Evolutionary conservation across 345 rosid species (phyloP).

Genomic region (Rubroshorea leprosula): DNA sequence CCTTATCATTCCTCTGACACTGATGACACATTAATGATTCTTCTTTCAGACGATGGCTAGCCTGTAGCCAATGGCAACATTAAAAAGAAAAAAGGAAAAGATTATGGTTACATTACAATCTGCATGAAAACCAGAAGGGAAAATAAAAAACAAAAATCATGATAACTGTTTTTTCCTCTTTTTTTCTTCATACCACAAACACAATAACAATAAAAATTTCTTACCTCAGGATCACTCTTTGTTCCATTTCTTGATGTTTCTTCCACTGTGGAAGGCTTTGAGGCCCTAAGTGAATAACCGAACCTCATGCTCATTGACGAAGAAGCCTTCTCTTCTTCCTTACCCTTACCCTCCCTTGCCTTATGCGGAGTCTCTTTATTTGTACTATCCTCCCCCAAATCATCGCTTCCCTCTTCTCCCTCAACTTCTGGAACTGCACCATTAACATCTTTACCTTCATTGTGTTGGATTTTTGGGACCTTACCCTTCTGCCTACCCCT

Average conservation of each 20-base stretch:
- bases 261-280: neutral
- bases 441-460: neutral
- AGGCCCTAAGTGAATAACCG: neutral
- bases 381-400: neutral
- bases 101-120: neutral
- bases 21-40: slow-evolving; percentile 52
- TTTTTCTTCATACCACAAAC: neutral
- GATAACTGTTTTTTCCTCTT: neutral
- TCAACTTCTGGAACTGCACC: neutral
- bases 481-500: slow-evolving; percentile 2
- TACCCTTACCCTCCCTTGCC: neutral
- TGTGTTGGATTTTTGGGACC: neutral
- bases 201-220: neutral
- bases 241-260: too few species aligned
- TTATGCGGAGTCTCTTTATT: neutral
- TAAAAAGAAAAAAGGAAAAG: neutral
- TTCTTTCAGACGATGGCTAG: slow-evolving; percentile 16
- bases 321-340: neutral
- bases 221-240: neutral
- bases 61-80: too few species aligned
- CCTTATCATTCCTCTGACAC: slow-evolving; percentile 53
- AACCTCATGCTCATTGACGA: neutral
- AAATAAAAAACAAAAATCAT: neutral
- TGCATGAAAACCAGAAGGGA: neutral
- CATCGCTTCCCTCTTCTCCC: neutral